These are phyloP conservation scores for Talaromyces funiculosus DNA, from an alignment of 2,329 filamentous ascomycete species.

Conservation along the genomic window DNA sequence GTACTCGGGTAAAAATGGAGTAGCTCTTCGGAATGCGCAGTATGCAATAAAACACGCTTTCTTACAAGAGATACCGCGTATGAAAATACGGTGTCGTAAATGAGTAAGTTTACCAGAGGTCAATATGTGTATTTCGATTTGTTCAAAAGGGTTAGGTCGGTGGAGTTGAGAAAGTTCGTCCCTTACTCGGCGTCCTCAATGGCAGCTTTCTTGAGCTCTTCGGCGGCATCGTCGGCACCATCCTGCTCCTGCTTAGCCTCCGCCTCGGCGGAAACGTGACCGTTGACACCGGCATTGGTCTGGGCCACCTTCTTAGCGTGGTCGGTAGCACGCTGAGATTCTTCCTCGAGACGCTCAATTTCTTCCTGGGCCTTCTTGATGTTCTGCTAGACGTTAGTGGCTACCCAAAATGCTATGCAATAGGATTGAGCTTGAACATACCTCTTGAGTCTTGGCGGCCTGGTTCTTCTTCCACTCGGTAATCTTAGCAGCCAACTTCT, in stretches of 20 bases:
- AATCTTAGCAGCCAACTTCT: slow-evolving; percentile 91
- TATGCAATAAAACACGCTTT: slow-evolving; percentile 8
- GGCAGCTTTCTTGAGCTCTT: slow-evolving; percentile 56
- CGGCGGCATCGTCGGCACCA: slow-evolving; percentile 52
- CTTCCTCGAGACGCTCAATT: slow-evolving; percentile 74
- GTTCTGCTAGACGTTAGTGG: slow-evolving; percentile 59
- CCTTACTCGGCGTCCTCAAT: slow-evolving; percentile 50
- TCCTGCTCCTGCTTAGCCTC: slow-evolving; percentile 55
- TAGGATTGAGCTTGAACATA: slow-evolving; percentile 47
- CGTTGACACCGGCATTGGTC: slow-evolving; percentile 50
- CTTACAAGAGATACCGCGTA: not conserved
- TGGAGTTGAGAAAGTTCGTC: not conserved
- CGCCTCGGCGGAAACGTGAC: slow-evolving; percentile 47
- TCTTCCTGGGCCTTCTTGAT: slow-evolving; percentile 94
- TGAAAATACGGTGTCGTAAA: slow-evolving; percentile 1
- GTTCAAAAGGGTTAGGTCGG: not conserved
- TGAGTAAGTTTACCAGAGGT: not conserved
- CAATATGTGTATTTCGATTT: not conserved
- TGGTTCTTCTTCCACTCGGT: slow-evolving; percentile 89
- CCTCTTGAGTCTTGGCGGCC: slow-evolving; percentile 80
- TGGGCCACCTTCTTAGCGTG: slow-evolving; percentile 48
- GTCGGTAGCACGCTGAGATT: slow-evolving; percentile 51
- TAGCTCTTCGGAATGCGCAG: slow-evolving; percentile 4
- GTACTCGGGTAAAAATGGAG: not conserved
- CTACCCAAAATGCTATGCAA: not conserved